Percentiles rank a stretch among this genome's conserved stretches.
Evolutionary conservation across 2,329 filamentous ascomycete genomes (phyloP).

Genomic region (Aspergillus nomiae): DNA sequence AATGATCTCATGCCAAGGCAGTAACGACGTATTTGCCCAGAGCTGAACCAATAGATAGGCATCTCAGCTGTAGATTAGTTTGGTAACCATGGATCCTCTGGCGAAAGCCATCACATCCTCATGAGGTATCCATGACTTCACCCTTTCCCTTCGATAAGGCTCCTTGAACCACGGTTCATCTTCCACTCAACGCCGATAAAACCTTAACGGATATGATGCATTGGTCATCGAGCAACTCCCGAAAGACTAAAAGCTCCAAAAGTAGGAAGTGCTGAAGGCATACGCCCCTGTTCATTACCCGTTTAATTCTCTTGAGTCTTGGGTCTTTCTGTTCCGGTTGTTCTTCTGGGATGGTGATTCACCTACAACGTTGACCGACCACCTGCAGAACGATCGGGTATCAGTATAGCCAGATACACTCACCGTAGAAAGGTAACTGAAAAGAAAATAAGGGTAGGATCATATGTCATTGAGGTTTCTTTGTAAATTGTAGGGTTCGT

Average conservation of each 20-base stretch:
- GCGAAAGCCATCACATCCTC: no score
- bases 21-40: not conserved
- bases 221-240: not conserved
- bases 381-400: no score
- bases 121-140: constrained; percentile 4
- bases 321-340: no score
- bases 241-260: not conserved
- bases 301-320: no score
- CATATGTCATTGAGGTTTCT: no score
- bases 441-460: no score
- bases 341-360: no score
- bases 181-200: not conserved
- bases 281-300: no score
- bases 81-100: not conserved
- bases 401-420: no score
- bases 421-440: no score
- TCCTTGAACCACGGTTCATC: not conserved
- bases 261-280: no score
- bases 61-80: not conserved
- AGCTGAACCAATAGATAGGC: not conserved
- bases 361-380: no score
- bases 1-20: not conserved
- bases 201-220: not conserved
- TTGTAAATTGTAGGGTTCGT: not conserved
- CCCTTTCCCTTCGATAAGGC: not conserved